Percentiles rank a stretch among this genome's conserved stretches.
Conservation (phyloP, 306 rosid genomes). For the Lablab purpureus region DNA sequence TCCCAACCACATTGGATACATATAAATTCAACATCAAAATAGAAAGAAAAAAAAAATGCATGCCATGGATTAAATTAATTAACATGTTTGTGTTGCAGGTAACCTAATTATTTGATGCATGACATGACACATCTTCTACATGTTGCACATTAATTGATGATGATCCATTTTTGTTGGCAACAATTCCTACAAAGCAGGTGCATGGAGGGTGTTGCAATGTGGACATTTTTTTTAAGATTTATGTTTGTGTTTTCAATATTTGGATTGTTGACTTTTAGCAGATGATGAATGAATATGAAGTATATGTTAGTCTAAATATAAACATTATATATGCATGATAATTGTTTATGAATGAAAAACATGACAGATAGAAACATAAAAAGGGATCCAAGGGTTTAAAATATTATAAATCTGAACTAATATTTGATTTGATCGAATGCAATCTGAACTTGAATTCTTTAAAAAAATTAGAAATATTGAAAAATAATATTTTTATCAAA, state of each 20-base stretch:
- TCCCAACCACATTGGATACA: constrained; percentile 27
- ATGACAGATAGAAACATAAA: not conserved
- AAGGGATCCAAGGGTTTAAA: not conserved
- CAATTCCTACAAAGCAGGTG: constrained; percentile 1
- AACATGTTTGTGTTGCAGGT: constrained; percentile 1
- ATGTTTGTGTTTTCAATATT: not conserved
- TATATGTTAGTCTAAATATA: not conserved
- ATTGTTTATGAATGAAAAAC: not conserved
- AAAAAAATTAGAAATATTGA: no score
- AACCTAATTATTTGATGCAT: constrained; percentile 38
- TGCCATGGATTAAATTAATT: not conserved
- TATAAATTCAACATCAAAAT: constrained; percentile 21
- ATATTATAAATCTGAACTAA: not conserved
- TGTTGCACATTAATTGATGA: constrained; percentile 39
- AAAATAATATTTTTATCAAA: no score
- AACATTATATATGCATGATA: not conserved
- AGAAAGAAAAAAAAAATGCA: not conserved
- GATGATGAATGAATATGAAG: not conserved
- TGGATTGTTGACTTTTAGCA: constrained; percentile 20
- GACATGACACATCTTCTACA: constrained; percentile 26
- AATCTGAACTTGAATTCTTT: no score
- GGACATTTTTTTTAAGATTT: not conserved
- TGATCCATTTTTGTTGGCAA: not conserved
- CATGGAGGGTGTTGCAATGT: not conserved
- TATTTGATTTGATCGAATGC: no score